Evolutionary conservation across 805 yeast genomes (phyloP).

Genomic region (Yarrowia sp.): DNA sequence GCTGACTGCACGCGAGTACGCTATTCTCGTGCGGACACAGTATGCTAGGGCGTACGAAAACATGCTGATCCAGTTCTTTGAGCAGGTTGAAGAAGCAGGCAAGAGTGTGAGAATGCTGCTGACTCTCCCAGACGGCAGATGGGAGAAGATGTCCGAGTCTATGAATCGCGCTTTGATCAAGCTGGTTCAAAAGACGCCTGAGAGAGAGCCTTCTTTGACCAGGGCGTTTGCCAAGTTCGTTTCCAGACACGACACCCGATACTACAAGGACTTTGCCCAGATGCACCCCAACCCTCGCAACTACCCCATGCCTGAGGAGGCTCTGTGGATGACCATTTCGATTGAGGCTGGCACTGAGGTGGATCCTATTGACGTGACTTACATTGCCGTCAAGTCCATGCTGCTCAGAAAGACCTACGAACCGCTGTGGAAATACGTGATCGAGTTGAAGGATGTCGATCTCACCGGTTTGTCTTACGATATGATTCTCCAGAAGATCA

Average conservation of each 20-base stretch:
- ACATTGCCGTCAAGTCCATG: slow-evolving; percentile 8
- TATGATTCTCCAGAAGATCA: not conserved
- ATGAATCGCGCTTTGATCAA: not conserved
- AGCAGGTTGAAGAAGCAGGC: not conserved
- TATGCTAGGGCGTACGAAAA: not conserved
- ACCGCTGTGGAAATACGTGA: not conserved
- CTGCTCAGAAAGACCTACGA: not conserved
- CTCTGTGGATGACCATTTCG: not conserved
- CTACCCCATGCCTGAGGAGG: slow-evolving; percentile 13
- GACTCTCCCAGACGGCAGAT: not conserved
- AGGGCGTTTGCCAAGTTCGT: not conserved
- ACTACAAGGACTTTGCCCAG: slow-evolving; percentile 2
- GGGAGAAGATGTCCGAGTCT: slow-evolving; percentile 2
- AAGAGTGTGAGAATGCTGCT: not conserved
- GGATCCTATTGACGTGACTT: not conserved
- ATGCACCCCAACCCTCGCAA: not conserved
- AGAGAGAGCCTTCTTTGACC: not conserved
- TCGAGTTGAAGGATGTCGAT: not conserved
- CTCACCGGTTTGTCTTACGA: not conserved
- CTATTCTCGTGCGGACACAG: not conserved
- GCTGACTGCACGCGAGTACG: not conserved
- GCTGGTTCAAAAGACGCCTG: not conserved
- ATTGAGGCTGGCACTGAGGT: slow-evolving; percentile 3
- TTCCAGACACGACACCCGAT: not conserved
- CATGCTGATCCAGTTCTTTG: slow-evolving; percentile 1